Evolutionary conservation across 148 eudicot species (phyloP).

Genomic region (Vaccinium macrocarpon): DNA sequence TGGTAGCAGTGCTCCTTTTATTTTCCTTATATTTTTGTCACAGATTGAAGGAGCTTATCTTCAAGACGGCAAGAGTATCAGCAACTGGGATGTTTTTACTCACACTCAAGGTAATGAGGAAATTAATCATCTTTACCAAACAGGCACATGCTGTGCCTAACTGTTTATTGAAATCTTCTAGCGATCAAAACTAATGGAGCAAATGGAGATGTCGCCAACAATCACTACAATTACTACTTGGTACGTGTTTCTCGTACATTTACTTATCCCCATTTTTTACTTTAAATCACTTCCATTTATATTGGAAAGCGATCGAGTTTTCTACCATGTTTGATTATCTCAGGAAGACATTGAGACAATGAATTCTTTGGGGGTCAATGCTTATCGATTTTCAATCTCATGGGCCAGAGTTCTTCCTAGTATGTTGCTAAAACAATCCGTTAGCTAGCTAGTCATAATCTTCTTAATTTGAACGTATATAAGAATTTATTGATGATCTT

Average conservation of each 20-base stretch:
- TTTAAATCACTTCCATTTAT: too few relatives aligned
- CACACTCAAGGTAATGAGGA: slow-evolving; percentile 27
- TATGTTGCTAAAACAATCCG: slow-evolving; percentile 16
- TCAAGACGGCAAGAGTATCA: slow-evolving; percentile 67
- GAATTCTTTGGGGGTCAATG: slow-evolving; percentile 64
- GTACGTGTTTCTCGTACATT: slow-evolving; percentile 23
- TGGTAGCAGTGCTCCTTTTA: too few relatives aligned
- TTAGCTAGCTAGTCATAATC: not conserved
- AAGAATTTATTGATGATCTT: not conserved
- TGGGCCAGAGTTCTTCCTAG: slow-evolving; percentile 83
- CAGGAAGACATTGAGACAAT: slow-evolving; percentile 79
- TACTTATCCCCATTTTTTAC: not conserved
- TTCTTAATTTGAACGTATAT: not conserved
- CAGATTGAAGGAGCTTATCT: slow-evolving; percentile 65
- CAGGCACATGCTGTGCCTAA: too few relatives aligned
- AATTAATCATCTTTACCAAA: not conserved
- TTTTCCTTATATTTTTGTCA: not conserved
- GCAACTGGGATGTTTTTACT: slow-evolving; percentile 67
- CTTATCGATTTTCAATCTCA: slow-evolving; percentile 81
- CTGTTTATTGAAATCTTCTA: slow-evolving; percentile 18
- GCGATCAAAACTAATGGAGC: slow-evolving; percentile 41
- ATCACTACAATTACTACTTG: slow-evolving; percentile 75
- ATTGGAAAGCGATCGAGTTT: not conserved
- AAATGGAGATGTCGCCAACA: slow-evolving; percentile 68
- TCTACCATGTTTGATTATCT: not conserved